phyloP scores from a whole-genome alignment of 139 green algal species.

The Coelastrella sp. region DNA sequence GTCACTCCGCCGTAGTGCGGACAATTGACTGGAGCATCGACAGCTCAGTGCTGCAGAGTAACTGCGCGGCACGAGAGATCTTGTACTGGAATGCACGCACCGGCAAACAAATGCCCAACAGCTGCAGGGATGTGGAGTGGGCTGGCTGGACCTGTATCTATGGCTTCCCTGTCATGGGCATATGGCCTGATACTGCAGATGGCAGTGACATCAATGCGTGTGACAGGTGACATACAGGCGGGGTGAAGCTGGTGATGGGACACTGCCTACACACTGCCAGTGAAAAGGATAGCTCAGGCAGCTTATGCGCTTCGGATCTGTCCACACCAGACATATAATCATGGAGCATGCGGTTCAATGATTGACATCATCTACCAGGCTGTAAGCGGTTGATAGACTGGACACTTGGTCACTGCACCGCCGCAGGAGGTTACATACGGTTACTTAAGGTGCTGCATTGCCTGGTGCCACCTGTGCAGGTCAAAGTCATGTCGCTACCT shows the following conservation, averaged over 20 bases:
- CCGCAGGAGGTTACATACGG: neutral
- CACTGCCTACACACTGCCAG: neutral
- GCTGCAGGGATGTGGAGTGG: slow-evolving; percentile 69
- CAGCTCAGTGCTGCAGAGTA: slow-evolving; percentile 62
- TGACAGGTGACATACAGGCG: slow-evolving; percentile 28
- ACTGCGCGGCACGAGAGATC: slow-evolving; percentile 68
- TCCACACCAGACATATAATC: too few species aligned
- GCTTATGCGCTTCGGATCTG: too few species aligned
- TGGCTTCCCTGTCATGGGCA: slow-evolving; percentile 78
- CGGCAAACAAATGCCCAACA: slow-evolving; percentile 63
- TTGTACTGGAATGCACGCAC: slow-evolving; percentile 73
- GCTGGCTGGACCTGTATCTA: slow-evolving; percentile 70
- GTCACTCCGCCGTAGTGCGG: slow-evolving; percentile 66
- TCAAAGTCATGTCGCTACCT: slow-evolving; percentile 48
- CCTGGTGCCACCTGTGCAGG: neutral
- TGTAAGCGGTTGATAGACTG: neutral
- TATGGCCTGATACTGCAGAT: slow-evolving; percentile 61
- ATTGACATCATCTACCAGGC: too few species aligned
- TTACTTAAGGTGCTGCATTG: too few species aligned
- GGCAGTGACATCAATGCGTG: slow-evolving; percentile 66
- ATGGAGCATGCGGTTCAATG: too few species aligned
- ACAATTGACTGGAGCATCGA: slow-evolving; percentile 74
- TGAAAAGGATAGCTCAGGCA: neutral
- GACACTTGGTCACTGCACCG: neutral
- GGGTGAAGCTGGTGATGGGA: neutral